Conservation (phyloP, 2,329 filamentous ascomycete genomes). For the Raffaelea albimanens region DNA sequence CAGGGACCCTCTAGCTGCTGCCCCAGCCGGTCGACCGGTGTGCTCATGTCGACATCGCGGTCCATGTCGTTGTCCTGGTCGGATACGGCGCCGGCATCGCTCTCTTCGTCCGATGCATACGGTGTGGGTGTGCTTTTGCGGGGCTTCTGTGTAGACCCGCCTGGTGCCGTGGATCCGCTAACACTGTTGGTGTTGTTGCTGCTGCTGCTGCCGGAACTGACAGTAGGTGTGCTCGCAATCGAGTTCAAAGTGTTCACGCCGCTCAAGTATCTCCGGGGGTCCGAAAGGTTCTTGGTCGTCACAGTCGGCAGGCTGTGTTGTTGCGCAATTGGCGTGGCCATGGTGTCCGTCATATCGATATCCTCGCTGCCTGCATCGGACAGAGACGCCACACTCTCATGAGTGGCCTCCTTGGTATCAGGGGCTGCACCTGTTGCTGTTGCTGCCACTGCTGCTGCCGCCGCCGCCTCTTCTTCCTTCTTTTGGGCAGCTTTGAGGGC, state of each 20-base stretch:
- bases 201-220: not conserved
- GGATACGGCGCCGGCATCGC: conserved; percentile 1
- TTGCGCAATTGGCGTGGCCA: not conserved
- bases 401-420: too few species aligned
- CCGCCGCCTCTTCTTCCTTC: conserved; percentile 5
- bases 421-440: not conserved
- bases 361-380: not conserved
- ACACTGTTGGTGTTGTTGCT: not conserved
- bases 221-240: too few species aligned
- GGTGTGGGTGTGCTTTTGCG: conserved; percentile 12
- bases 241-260: too few species aligned
- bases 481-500: conserved; percentile 15
- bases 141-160: not conserved
- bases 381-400: not conserved
- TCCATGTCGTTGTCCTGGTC: not conserved
- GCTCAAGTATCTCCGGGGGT: too few species aligned
- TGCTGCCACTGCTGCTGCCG: not conserved
- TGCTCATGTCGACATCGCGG: conserved; percentile 8
- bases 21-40: conserved; percentile 5
- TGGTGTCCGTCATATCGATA: conserved; percentile 5
- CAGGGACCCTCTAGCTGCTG: conserved; percentile 9
- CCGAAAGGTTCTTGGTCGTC: too few species aligned
- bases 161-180: not conserved
- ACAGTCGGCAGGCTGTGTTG: too few species aligned
- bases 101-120: conserved; percentile 7